phyloP scores from a whole-genome alignment of 1,284 basidiomycete species.

The Melampsora americana region DNA sequence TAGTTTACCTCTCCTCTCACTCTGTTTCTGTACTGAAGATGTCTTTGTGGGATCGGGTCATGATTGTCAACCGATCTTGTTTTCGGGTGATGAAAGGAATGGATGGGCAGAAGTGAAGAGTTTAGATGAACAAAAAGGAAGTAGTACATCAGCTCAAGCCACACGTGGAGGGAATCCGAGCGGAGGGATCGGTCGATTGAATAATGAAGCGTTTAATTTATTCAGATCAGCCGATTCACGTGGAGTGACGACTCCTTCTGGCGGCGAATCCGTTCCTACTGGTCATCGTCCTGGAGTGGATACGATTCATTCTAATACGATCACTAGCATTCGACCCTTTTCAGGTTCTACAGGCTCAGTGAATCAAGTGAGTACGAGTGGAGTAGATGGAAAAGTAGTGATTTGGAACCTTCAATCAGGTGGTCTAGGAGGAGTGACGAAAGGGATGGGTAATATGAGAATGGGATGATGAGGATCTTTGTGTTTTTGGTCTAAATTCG shows the following conservation, averaged over 20 bases:
- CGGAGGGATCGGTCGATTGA: conserved; percentile 71
- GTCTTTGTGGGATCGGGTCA: conserved; percentile 87
- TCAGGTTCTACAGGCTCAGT: conserved; percentile 60
- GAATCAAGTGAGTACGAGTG: conserved; percentile 79
- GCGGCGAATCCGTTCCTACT: conserved; percentile 46
- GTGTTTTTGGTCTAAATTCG: no score
- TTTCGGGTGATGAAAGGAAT: conserved; percentile 63
- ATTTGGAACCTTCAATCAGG: conserved; percentile 75
- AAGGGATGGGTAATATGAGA: conserved; percentile 28
- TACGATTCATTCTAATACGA: conserved; percentile 97
- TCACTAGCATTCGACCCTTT: conserved; percentile 81
- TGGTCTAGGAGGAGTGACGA: conserved; percentile 33
- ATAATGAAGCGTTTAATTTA: conserved; percentile 86
- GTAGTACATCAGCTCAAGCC: conserved; percentile 43
- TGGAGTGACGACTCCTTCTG: conserved; percentile 61
- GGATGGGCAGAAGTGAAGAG: conserved; percentile 77
- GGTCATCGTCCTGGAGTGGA: conserved; percentile 61
- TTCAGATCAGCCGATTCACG: conserved; percentile 90
- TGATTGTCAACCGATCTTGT: conserved; percentile 92
- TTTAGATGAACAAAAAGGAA: conserved; percentile 65
- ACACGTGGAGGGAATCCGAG: conserved; percentile 46
- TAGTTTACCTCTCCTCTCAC: conserved; percentile 73
- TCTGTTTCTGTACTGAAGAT: conserved; percentile 79
- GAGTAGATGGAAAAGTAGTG: conserved; percentile 88
- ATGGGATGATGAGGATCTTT: conserved; percentile 13